A percentile compares a stretch with the other conserved stretches of the same genome.
These are phyloP conservation scores for Claviceps capensis DNA, from an alignment of 2,329 filamentous ascomycete genomes.

Conservation along the genomic window DNA sequence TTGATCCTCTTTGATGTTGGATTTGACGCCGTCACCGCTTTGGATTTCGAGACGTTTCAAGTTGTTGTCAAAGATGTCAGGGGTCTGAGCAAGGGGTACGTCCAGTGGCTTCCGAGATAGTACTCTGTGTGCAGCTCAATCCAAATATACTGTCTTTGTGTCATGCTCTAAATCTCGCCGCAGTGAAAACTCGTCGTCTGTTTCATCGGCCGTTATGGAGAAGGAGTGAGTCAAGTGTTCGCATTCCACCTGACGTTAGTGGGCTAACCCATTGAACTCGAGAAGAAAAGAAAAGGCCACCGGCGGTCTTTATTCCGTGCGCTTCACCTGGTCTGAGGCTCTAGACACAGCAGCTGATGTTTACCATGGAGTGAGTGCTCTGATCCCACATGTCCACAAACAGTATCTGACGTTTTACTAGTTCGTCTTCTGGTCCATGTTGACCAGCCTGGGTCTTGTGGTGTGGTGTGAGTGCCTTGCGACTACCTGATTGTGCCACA, in stretches of 20 bases:
- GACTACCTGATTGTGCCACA: neutral
- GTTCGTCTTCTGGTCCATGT: slow-evolving; percentile 92
- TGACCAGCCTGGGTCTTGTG: slow-evolving; percentile 76
- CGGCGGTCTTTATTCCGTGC: slow-evolving; percentile 52
- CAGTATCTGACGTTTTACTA: slow-evolving; percentile 21
- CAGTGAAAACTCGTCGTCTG: slow-evolving; percentile 34
- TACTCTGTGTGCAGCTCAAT: slow-evolving; percentile 21
- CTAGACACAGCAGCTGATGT: slow-evolving; percentile 77
- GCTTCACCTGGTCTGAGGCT: slow-evolving; percentile 60
- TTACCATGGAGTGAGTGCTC: slow-evolving; percentile 68
- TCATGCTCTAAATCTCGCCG: slow-evolving; percentile 26
- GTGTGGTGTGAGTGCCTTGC: slow-evolving; percentile 69
- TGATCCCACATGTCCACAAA: neutral
- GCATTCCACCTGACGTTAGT: neutral
- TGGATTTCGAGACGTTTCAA: slow-evolving; percentile 86
- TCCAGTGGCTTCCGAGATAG: slow-evolving; percentile 89
- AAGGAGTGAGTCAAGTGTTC: slow-evolving; percentile 51
- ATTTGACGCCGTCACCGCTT: slow-evolving; percentile 86
- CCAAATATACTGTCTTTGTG: slow-evolving; percentile 9
- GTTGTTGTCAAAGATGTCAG: slow-evolving; percentile 79
- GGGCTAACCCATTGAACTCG: neutral
- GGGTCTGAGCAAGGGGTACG: slow-evolving; percentile 94
- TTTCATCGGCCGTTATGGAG: slow-evolving; percentile 41
- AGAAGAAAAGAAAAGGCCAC: slow-evolving; percentile 62
- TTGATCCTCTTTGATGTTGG: slow-evolving; percentile 89